These are phyloP conservation scores for Paramecium tetraurelia DNA, from an alignment of 73 alveolate species.

Conservation along the genomic window DNA sequence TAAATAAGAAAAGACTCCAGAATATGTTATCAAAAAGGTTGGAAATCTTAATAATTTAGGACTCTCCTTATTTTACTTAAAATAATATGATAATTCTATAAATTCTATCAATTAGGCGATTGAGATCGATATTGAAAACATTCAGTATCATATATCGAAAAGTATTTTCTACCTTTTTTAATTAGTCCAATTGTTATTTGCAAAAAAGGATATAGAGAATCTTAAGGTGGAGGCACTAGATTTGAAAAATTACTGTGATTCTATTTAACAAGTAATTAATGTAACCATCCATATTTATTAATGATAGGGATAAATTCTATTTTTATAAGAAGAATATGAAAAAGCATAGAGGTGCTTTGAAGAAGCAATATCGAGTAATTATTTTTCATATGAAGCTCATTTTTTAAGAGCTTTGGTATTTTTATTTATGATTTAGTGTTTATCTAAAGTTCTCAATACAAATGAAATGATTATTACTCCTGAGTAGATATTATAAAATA, in stretches of 20 bases:
- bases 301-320: neutral
- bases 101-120: neutral
- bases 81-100: neutral
- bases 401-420: neutral
- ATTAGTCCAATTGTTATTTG: neutral
- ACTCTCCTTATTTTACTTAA: neutral
- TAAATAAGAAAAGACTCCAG: neutral
- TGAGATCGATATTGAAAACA: neutral
- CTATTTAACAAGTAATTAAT: neutral
- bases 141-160: neutral
- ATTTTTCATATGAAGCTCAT: neutral
- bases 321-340: neutral
- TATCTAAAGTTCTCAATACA: neutral
- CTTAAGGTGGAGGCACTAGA: neutral
- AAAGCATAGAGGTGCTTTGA: neutral
- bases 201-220: neutral
- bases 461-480: neutral
- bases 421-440: neutral
- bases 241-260: neutral
- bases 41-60: neutral
- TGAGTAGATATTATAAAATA: neutral
- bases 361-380: neutral
- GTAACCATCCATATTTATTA: neutral
- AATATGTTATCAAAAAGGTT: neutral
- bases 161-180: neutral